Conservation (phyloP, 176 grass and related monocot species). For the Ensete glaucum region DNA sequence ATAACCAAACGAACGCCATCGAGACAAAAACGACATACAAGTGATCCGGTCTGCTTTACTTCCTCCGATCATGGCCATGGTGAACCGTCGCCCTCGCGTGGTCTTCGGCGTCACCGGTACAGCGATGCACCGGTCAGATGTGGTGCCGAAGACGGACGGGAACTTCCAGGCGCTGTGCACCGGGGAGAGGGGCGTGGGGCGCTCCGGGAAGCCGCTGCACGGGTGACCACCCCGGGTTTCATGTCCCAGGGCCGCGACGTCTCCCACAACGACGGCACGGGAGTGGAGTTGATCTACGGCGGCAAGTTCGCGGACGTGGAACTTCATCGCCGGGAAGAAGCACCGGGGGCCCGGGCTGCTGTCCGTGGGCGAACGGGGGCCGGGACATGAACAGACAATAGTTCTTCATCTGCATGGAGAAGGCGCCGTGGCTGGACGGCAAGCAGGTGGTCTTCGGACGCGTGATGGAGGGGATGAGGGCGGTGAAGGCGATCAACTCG, state of each 20-base stretch:
- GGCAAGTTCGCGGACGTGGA: background rate
- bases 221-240: background rate
- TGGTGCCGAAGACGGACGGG: background rate
- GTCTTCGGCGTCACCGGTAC: background rate
- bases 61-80: too few species aligned
- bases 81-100: too few species aligned
- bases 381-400: background rate
- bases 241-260: conserved; percentile 2
- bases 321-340: too few species aligned
- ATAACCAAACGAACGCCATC: too few species aligned
- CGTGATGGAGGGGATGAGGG: background rate
- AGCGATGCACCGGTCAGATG: background rate
- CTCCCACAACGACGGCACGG: background rate
- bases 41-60: too few species aligned
- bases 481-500: background rate
- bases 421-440: background rate
- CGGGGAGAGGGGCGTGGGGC: background rate
- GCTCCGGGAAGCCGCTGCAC: background rate
- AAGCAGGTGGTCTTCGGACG: conserved; percentile 4
- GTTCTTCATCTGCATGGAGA: conserved; percentile 5
- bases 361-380: background rate
- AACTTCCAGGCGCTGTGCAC: conserved; percentile 3
- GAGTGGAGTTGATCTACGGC: background rate
- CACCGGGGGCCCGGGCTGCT: too few species aligned
- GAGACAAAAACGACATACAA: too few species aligned